Percentiles rank a stretch among this genome's conserved stretches.
phyloP scores from a whole-genome alignment of 1,284 basidiomycete genomes.

The Sporisorium graminicola region DNA sequence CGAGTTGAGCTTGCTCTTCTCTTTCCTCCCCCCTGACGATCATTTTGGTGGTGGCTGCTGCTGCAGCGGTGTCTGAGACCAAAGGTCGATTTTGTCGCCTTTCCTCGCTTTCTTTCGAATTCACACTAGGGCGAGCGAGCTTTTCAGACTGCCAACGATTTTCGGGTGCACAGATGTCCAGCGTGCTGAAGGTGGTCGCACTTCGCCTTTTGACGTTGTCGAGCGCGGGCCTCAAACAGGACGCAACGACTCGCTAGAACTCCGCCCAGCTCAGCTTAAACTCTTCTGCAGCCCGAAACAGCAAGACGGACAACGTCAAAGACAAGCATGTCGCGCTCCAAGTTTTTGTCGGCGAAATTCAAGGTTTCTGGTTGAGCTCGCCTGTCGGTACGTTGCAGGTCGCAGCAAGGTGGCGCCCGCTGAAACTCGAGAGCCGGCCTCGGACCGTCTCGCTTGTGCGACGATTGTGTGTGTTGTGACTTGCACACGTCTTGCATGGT shows the following conservation, averaged over 20 bases:
- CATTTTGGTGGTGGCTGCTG: slow-evolving; percentile 1
- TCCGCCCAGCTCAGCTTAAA: not conserved
- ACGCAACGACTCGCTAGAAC: not conserved
- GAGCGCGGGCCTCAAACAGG: not conserved
- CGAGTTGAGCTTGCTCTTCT: not conserved
- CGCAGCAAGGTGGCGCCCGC: slow-evolving; percentile 15
- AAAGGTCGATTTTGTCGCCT: not conserved
- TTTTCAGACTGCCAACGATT: too few relatives aligned
- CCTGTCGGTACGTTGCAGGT: slow-evolving; percentile 1
- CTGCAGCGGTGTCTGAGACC: not conserved
- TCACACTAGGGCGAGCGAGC: not conserved
- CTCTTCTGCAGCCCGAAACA: not conserved
- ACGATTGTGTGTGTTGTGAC: not conserved
- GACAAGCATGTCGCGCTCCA: not conserved
- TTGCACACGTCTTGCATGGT: not conserved
- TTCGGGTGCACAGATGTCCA: not conserved
- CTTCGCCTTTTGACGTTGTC: not conserved
- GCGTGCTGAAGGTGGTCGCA: not conserved
- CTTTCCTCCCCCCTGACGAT: slow-evolving; percentile 10
- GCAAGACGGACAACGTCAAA: too few relatives aligned
- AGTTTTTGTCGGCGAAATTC: slow-evolving; percentile 1
- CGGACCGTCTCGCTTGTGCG: slow-evolving; percentile 8
- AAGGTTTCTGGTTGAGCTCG: not conserved
- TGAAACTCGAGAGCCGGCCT: slow-evolving; percentile 26
- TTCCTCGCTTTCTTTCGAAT: too few relatives aligned